These are phyloP conservation scores for Scenedesmus sp. DNA, from an alignment of 163 green algal genomes.

Conservation along the genomic window DNA sequence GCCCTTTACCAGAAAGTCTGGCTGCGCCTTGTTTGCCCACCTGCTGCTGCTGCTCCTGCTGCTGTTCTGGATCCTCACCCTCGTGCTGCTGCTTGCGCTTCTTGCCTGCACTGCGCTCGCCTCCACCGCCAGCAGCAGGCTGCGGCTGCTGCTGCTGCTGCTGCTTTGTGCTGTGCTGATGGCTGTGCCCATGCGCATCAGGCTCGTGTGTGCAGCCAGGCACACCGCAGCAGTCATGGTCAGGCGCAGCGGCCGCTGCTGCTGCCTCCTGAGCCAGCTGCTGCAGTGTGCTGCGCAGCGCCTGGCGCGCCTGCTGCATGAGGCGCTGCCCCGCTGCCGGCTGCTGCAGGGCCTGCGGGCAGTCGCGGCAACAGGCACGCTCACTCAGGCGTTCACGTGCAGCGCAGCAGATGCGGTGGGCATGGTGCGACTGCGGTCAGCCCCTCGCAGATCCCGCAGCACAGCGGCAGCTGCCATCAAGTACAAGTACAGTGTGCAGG, in stretches of 20 bases:
- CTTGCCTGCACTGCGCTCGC: not conserved
- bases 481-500: too few relatives aligned
- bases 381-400: too few relatives aligned
- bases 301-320: not conserved
- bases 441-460: too few relatives aligned
- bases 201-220: not conserved
- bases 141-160: conserved; percentile 27
- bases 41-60: not conserved
- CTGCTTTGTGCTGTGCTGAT: not conserved
- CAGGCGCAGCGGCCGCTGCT: not conserved
- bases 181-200: not conserved
- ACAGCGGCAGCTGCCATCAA: too few relatives aligned
- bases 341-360: not conserved
- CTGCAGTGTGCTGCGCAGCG: not conserved
- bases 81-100: conserved; percentile 12
- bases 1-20: not conserved
- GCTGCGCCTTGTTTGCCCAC: not conserved
- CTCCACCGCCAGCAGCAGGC: not conserved
- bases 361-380: not conserved
- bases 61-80: not conserved
- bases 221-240: not conserved
- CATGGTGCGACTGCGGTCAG: too few relatives aligned
- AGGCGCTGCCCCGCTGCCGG: not conserved
- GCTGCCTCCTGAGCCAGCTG: not conserved
- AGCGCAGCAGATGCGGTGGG: too few relatives aligned